These are phyloP conservation scores for Acer campestre DNA, from an alignment of 345 rosid genomes.

Conservation along the genomic window DNA sequence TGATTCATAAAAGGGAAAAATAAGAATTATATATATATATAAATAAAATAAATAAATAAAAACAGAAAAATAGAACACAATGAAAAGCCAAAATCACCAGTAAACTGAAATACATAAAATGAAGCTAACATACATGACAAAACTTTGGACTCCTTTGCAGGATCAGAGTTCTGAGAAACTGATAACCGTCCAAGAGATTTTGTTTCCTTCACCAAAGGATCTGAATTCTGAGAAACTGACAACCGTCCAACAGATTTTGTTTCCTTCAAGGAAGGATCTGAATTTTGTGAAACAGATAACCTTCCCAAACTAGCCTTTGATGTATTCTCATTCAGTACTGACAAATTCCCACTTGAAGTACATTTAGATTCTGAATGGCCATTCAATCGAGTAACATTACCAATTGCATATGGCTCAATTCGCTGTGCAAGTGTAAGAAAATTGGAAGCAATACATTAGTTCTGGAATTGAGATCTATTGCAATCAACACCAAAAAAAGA, in stretches of 20 bases:
- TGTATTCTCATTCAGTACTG: conserved; percentile 58
- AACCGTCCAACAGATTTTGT: conserved; percentile 80
- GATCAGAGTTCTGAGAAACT: conserved; percentile 81
- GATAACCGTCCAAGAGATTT: conserved; percentile 84
- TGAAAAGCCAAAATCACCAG: conserved; percentile 13
- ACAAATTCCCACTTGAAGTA: conserved; percentile 54
- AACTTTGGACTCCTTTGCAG: conserved; percentile 64
- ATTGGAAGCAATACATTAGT: conserved; percentile 18
- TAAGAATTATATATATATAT: not conserved
- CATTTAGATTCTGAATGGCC: conserved; percentile 65
- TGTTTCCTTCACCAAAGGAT: conserved; percentile 58
- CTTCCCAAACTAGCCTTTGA: conserved; percentile 57
- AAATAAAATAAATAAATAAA: not conserved
- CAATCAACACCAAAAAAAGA: conserved; percentile 19
- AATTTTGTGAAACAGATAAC: conserved; percentile 54
- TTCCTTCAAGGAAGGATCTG: conserved; percentile 52
- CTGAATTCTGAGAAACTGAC: conserved; percentile 74
- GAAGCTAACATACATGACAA: conserved; percentile 51
- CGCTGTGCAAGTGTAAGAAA: conserved; percentile 45
- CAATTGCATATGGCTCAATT: conserved; percentile 71
- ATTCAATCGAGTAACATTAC: conserved; percentile 46
- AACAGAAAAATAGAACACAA: not conserved
- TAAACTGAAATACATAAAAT: conserved; percentile 12
- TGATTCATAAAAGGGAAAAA: not conserved
- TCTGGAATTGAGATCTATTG: conserved; percentile 12